A percentile compares a stretch with the other conserved stretches of the same genome.
Evolutionary conservation across 768 basidiomycete species (phyloP).

Genomic region (Daedaleopsis sinensis): DNA sequence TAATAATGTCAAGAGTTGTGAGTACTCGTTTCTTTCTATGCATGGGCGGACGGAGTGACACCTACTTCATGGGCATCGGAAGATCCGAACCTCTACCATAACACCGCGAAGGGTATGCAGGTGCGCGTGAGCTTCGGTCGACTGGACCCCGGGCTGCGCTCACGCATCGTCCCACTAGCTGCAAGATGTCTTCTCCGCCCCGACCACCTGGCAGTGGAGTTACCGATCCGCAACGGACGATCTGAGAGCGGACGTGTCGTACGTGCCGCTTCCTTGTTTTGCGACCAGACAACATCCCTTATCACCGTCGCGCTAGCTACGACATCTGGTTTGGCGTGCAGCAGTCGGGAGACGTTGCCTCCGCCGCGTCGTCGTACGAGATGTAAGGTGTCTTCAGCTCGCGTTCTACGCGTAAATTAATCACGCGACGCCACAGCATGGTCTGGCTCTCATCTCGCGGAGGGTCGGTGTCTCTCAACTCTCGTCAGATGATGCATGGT

Average conservation of each 20-base stretch:
- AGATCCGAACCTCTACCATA: constrained; percentile 51
- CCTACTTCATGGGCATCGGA: no score
- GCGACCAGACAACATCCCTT: no score
- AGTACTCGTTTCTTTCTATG: background rate
- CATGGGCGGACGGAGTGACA: background rate
- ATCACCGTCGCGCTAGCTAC: constrained; percentile 39
- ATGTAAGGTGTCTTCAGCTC: constrained; percentile 30
- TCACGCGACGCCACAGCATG: constrained; percentile 35
- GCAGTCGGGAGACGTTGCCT: constrained; percentile 46
- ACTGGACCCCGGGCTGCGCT: no score
- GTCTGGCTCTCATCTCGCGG: constrained; percentile 62
- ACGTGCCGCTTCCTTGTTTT: constrained; percentile 8
- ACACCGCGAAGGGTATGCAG: constrained; percentile 49
- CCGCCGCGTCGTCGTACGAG: constrained; percentile 51
- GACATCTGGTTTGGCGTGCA: constrained; percentile 58
- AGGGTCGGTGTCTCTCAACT: constrained; percentile 38
- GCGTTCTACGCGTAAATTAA: background rate
- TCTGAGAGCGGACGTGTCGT: constrained; percentile 59
- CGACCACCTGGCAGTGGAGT: constrained; percentile 54
- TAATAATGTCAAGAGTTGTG: constrained; percentile 56
- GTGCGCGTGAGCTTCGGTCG: constrained; percentile 24
- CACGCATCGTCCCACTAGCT: constrained; percentile 35
- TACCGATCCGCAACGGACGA: constrained; percentile 47
- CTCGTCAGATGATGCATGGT: no score
- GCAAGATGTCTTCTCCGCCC: constrained; percentile 44